phyloP scores from a whole-genome alignment of 495 filamentous ascomycete genomes.

The Penicillium lagena region DNA sequence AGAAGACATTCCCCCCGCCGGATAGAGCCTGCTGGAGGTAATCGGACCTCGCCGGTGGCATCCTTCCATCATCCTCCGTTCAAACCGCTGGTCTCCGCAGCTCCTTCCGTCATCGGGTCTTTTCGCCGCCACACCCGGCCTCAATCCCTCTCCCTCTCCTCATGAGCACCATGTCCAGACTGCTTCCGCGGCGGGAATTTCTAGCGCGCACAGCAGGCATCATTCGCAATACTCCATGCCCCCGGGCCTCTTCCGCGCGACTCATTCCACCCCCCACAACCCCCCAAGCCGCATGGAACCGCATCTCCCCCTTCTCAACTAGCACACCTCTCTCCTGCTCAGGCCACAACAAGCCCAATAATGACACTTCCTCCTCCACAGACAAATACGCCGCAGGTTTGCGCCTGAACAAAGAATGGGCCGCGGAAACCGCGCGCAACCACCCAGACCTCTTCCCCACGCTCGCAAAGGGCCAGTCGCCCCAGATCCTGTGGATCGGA shows the following conservation, averaged over 20 bases:
- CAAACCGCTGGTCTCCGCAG: not conserved
- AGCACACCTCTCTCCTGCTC: conserved; percentile 15
- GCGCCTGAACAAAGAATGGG: conserved; percentile 62
- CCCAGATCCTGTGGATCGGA: conserved; percentile 83
- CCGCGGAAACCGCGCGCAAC: conserved; percentile 53
- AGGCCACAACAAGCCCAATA: conserved; percentile 6
- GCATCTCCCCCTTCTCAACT: conserved; percentile 13
- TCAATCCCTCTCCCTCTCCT: conserved; percentile 9
- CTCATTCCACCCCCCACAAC: not conserved
- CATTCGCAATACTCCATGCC: not conserved
- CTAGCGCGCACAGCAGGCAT: conserved; percentile 5
- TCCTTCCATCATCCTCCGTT: not conserved
- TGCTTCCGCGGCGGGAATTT: conserved; percentile 12
- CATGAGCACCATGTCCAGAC: conserved; percentile 18
- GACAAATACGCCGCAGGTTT: conserved; percentile 29
- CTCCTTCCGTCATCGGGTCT: not conserved
- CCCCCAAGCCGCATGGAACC: not conserved
- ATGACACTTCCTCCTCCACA: conserved; percentile 3
- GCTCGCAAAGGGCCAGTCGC: conserved; percentile 62
- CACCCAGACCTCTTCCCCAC: conserved; percentile 69
- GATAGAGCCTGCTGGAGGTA: too few relatives aligned
- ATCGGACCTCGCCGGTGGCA: too few relatives aligned
- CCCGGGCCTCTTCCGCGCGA: not conserved
- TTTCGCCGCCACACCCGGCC: not conserved
- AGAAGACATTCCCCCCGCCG: too few relatives aligned